Percentiles rank a stretch among this genome's conserved stretches.
Conservation (phyloP, 2,329 filamentous ascomycete genomes). For the Aspergillus latus region DNA sequence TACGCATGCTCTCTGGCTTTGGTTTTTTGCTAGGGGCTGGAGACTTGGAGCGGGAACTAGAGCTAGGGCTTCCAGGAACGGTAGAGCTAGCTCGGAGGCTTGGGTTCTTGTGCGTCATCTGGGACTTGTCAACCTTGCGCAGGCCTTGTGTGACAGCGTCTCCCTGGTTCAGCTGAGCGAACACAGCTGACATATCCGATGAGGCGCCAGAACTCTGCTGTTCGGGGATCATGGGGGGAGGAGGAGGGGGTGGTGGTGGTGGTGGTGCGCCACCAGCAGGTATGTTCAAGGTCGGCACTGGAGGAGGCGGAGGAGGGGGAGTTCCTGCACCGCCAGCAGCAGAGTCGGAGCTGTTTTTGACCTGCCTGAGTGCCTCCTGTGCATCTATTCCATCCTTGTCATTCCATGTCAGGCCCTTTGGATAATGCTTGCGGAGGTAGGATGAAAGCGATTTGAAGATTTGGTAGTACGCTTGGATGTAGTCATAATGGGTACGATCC, state of each 20-base stretch:
- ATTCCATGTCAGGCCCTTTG: constrained; percentile 84
- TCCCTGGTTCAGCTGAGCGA: constrained; percentile 87
- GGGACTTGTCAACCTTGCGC: constrained; percentile 87
- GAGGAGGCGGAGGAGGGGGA: constrained; percentile 48
- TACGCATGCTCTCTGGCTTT: constrained; percentile 80
- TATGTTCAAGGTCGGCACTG: constrained; percentile 47
- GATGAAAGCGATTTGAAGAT: constrained; percentile 80
- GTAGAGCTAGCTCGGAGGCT: constrained; percentile 71
- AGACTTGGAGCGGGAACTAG: constrained; percentile 68
- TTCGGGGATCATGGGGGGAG: constrained; percentile 37
- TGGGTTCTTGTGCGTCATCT: constrained; percentile 99
- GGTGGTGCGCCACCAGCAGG: constrained; percentile 57
- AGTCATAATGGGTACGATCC: constrained; percentile 78
- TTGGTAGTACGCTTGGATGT: constrained; percentile 88
- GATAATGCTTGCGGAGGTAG: constrained; percentile 82
- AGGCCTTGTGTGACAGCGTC: constrained; percentile 83
- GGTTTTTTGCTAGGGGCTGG: constrained; percentile 85
- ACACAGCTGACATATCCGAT: constrained; percentile 79
- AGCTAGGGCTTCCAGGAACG: constrained; percentile 60
- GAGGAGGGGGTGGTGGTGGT: constrained; percentile 67
- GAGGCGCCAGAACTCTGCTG: constrained; percentile 34
- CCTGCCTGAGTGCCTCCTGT: constrained; percentile 64
- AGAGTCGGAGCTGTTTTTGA: constrained; percentile 42
- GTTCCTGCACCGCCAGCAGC: constrained; percentile 32
- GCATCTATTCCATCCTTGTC: constrained; percentile 70